A percentile compares a stretch with the other conserved stretches of the same genome.
Evolutionary conservation across 345 rosid genomes (phyloP).

Genomic region (Bruguiera gymnorhiza): DNA sequence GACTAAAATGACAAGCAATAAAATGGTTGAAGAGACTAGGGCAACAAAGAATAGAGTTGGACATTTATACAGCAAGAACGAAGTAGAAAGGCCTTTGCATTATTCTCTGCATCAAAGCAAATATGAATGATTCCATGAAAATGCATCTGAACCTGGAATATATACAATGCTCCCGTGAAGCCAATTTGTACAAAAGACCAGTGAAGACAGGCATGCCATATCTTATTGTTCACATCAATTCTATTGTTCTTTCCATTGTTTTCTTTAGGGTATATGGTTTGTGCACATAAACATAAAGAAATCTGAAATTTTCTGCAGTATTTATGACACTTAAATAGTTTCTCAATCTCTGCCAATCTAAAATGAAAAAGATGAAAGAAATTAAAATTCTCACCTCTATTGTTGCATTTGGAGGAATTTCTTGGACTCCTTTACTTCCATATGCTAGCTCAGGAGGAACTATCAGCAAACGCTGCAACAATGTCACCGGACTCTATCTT

Average conservation of each 20-base stretch:
- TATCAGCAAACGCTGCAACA: constrained; percentile 62
- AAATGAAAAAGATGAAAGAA: neutral
- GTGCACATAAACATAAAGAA: too few relatives aligned
- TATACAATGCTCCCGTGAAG: too few relatives aligned
- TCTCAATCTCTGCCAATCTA: neutral
- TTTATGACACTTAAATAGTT: neutral
- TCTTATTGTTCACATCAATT: too few relatives aligned
- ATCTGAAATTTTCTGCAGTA: neutral
- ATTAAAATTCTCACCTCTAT: constrained; percentile 60
- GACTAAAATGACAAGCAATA: neutral
- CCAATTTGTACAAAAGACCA: too few relatives aligned
- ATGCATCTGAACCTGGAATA: too few relatives aligned
- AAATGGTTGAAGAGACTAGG: neutral
- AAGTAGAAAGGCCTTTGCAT: neutral
- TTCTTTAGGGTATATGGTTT: too few relatives aligned
- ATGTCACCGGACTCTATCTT: neutral
- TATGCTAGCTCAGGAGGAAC: constrained; percentile 94
- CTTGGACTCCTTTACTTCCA: constrained; percentile 94
- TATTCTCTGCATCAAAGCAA: too few relatives aligned
- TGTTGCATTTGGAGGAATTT: constrained; percentile 95
- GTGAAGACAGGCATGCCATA: too few relatives aligned
- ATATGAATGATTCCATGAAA: too few relatives aligned
- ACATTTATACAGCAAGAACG: neutral
- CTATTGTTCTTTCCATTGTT: too few relatives aligned
- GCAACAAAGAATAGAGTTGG: neutral